Evolutionary conservation across 805 yeast genomes (phyloP).

Genomic region (Kockiozyma suomiensis): DNA sequence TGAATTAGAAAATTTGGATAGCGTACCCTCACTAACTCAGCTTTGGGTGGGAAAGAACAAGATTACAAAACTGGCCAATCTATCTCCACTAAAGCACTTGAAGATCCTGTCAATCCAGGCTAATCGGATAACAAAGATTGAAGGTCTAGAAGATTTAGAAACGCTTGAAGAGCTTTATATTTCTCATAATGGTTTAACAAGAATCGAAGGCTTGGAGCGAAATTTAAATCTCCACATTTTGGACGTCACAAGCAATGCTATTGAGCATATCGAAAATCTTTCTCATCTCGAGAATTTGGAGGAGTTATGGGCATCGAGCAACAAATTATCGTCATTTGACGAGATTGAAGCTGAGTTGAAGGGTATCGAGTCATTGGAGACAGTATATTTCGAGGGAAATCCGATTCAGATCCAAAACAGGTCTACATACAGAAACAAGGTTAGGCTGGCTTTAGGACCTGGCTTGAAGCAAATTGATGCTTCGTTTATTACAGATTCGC

Average conservation of each 20-base stretch:
- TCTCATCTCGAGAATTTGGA: conserved; percentile 70
- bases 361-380: conserved; percentile 65
- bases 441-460: conserved; percentile 70
- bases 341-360: conserved; percentile 69
- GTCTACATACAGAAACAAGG: conserved; percentile 83
- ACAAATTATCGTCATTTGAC: conserved; percentile 66
- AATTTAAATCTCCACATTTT: conserved; percentile 67
- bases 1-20: conserved; percentile 55
- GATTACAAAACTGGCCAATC: conserved; percentile 64
- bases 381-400: conserved; percentile 92
- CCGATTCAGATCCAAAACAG: conserved; percentile 75
- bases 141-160: conserved; percentile 72
- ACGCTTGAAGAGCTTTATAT: conserved; percentile 84
- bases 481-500: conserved; percentile 48
- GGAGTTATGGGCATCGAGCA: conserved; percentile 92
- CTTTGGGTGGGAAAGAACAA: conserved; percentile 93
- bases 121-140: conserved; percentile 73
- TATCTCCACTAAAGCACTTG: conserved; percentile 61
- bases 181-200: conserved; percentile 77
- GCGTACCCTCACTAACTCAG: conserved; percentile 62
- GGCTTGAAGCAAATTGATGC: conserved; percentile 87
- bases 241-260: conserved; percentile 78
- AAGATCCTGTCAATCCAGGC: conserved; percentile 85
- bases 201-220: conserved; percentile 76
- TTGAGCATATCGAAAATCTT: conserved; percentile 63